These are phyloP conservation scores for Scenedesmus sp. DNA, from an alignment of 163 green algal species.

Conservation along the genomic window DNA sequence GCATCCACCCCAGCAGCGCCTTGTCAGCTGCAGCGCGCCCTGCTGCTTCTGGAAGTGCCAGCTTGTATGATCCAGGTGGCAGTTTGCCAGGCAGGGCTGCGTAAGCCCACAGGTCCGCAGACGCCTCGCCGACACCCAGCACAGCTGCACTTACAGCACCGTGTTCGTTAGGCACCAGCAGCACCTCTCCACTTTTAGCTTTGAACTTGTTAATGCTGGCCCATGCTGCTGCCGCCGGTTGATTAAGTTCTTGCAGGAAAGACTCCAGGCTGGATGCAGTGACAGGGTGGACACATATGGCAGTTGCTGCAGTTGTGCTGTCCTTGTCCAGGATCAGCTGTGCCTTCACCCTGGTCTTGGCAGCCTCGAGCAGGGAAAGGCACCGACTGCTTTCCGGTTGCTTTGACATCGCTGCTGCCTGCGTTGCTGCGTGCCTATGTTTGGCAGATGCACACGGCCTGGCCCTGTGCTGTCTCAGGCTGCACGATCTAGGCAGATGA, in stretches of 20 bases:
- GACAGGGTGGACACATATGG: background rate
- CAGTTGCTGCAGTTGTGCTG: slow-evolving; percentile 15
- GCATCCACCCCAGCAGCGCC: slow-evolving; percentile 44
- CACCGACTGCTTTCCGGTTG: background rate
- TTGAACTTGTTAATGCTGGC: slow-evolving; percentile 33
- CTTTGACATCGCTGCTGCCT: background rate
- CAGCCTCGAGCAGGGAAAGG: background rate
- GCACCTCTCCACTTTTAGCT: slow-evolving; percentile 28
- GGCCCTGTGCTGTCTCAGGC: background rate
- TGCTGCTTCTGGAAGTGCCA: background rate
- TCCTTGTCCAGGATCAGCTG: background rate
- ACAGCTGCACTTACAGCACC: slow-evolving; percentile 2
- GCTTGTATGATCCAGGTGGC: background rate
- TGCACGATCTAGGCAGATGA: background rate
- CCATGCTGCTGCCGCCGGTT: background rate
- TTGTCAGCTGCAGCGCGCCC: background rate
- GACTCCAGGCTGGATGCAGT: background rate
- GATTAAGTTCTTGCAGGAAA: slow-evolving; percentile 5
- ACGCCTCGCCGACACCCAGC: background rate
- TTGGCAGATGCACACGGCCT: background rate
- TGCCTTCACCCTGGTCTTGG: background rate
- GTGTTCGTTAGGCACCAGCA: background rate
- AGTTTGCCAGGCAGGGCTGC: slow-evolving; percentile 39
- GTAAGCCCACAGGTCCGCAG: slow-evolving; percentile 8
- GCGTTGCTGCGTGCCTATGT: background rate